Conservation (phyloP, 1,284 basidiomycete species). For the Puccinia polysora region DNA sequence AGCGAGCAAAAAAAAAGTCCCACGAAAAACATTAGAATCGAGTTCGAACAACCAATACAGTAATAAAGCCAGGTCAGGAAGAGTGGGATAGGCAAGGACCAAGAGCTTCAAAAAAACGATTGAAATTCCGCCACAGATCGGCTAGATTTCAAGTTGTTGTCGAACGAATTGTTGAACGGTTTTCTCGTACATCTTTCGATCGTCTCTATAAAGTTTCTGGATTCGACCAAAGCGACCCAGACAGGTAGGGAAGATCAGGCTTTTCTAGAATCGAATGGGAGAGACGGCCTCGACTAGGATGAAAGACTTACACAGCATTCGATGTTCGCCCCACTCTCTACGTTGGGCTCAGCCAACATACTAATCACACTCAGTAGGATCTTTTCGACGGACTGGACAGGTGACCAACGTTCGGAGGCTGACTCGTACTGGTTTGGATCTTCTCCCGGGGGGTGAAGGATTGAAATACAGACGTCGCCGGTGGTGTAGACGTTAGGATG, state of each 20-base stretch:
- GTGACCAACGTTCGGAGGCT: constrained; percentile 95
- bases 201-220: constrained; percentile 90
- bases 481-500: constrained; percentile 97
- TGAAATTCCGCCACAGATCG: too few species aligned
- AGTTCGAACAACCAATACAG: too few species aligned
- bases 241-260: background rate
- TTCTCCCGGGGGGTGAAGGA: constrained; percentile 94
- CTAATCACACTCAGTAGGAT: constrained; percentile 85
- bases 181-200: constrained; percentile 56
- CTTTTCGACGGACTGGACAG: constrained; percentile 94
- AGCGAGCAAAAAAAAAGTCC: too few species aligned
- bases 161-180: constrained; percentile 39
- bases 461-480: constrained; percentile 96
- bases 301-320: constrained; percentile 59
- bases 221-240: constrained; percentile 55
- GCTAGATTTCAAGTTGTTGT: constrained; percentile 39
- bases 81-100: too few species aligned
- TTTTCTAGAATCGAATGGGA: background rate
- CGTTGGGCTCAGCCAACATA: constrained; percentile 99
- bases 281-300: background rate
- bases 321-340: constrained; percentile 96
- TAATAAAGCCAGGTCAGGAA: too few species aligned
- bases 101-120: too few species aligned
- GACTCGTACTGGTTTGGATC: constrained; percentile 70
- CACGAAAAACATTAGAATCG: too few species aligned